These are phyloP conservation scores for Syzygium malaccense DNA, from an alignment of 441 rosid species.

Conservation along the genomic window DNA sequence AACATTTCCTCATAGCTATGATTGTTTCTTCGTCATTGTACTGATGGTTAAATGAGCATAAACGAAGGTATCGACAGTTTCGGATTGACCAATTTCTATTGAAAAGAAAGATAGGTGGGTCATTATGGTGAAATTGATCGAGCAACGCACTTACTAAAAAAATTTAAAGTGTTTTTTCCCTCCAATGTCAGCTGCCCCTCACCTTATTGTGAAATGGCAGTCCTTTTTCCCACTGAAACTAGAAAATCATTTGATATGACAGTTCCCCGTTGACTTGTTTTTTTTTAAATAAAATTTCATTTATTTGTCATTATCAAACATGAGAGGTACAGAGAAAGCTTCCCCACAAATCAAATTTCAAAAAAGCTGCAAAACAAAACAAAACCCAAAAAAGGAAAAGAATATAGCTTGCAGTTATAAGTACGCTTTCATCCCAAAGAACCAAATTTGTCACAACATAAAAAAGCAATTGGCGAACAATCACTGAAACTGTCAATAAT, in stretches of 20 bases:
- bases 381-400: not conserved
- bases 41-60: not conserved
- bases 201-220: too few relatives aligned
- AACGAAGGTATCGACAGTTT: not conserved
- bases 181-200: not conserved
- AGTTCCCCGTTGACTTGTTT: not conserved
- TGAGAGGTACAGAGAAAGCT: not conserved
- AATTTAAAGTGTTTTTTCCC: not conserved
- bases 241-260: not conserved
- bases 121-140: not conserved
- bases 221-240: too few relatives aligned
- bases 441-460: too few relatives aligned
- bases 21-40: not conserved
- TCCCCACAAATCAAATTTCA: too few relatives aligned
- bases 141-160: not conserved
- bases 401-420: too few relatives aligned
- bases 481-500: too few relatives aligned
- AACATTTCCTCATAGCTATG: not conserved
- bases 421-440: fast-evolving
- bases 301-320: too few relatives aligned
- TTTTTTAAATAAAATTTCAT: too few relatives aligned
- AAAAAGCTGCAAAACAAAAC: not conserved
- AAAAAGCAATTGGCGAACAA: fast-evolving
- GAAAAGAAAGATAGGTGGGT: not conserved
- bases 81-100: not conserved